These are phyloP conservation scores for Climacium dendroides DNA, from an alignment of 225 moss, liverwort and hornwort species.

Conservation along the genomic window DNA sequence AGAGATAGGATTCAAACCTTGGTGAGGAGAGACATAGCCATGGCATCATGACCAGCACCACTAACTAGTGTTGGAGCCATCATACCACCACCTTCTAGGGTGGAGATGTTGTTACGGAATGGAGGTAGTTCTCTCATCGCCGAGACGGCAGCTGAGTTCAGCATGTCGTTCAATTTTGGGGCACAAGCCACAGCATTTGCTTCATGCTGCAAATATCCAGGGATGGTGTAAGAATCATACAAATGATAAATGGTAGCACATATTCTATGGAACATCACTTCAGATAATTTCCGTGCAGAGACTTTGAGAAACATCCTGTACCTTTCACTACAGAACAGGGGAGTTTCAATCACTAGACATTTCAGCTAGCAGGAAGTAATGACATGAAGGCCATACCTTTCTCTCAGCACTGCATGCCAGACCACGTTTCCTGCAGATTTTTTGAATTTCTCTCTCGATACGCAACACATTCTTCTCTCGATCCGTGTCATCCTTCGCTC, in stretches of 20 bases:
- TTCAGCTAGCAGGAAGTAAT: background rate
- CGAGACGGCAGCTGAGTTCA: conserved; percentile 43
- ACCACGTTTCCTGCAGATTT: conserved; percentile 68
- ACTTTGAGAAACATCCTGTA: background rate
- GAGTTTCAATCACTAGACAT: background rate
- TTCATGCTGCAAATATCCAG: conserved; percentile 50
- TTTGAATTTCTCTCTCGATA: conserved; percentile 47
- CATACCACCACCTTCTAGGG: conserved; percentile 4
- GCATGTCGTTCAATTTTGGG: conserved; percentile 35
- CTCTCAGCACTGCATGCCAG: conserved; percentile 50
- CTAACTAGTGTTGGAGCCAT: conserved; percentile 57
- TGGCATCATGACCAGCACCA: conserved; percentile 94
- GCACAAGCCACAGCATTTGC: conserved; percentile 63
- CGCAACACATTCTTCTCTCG: conserved; percentile 51
- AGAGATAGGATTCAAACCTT: conserved; percentile 28
- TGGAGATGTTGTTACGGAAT: conserved; percentile 4
- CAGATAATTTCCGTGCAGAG: background rate
- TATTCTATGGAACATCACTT: background rate
- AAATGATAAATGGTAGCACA: background rate
- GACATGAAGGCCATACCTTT: conserved; percentile 34
- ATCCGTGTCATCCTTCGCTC: conserved; percentile 57
- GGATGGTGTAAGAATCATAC: background rate
- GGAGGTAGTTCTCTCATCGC: conserved; percentile 48
- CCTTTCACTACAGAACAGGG: background rate
- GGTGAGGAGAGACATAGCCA: conserved; percentile 83